phyloP scores from a whole-genome alignment of 129 eudicot species.

The Apium graveolens region DNA sequence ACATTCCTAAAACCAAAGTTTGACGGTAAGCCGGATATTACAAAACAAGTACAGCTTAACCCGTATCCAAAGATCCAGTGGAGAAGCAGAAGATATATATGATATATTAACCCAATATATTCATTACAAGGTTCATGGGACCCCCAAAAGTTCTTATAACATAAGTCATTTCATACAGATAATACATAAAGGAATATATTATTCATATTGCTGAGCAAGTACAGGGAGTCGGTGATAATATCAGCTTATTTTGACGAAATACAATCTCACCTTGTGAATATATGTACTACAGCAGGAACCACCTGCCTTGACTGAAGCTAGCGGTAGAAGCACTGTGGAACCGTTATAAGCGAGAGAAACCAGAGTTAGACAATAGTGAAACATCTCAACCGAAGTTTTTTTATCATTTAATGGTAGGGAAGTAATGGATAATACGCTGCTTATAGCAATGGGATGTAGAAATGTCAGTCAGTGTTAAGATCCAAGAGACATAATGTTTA shows the following conservation, averaged over 20 bases:
- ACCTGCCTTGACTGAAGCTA: constrained; percentile 24
- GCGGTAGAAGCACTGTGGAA: too few relatives aligned
- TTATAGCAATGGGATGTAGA: constrained; percentile 10
- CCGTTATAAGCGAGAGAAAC: neutral
- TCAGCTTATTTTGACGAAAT: too few relatives aligned
- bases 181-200: neutral
- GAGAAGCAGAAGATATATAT: neutral
- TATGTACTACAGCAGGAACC: constrained; percentile 35
- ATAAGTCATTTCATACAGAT: neutral
- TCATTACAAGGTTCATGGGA: neutral
- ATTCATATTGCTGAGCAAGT: neutral
- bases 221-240: neutral
- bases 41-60: neutral
- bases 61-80: neutral
- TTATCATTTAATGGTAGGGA: neutral
- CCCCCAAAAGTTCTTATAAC: neutral
- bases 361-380: neutral
- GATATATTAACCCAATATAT: too few relatives aligned
- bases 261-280: constrained; percentile 48
- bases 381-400: neutral
- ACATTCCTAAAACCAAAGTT: neutral
- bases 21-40: neutral
- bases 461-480: constrained; percentile 25
- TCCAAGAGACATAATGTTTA: constrained; percentile 40
- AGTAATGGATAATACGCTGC: neutral